phyloP scores from a whole-genome alignment of 2,329 filamentous ascomycete genomes.

The Exophiala oligosperma region DNA sequence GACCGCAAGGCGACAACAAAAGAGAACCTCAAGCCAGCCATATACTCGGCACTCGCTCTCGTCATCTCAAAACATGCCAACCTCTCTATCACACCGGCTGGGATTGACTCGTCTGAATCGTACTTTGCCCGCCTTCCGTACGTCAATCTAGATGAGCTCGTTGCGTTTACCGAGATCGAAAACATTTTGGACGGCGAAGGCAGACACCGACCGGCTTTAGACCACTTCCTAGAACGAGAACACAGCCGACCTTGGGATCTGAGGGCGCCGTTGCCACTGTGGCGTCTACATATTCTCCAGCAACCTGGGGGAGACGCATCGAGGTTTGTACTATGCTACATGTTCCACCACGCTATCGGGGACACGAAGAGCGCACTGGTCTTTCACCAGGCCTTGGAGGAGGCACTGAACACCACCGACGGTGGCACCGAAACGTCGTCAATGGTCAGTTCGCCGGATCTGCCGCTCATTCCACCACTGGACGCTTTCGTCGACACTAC shows the following conservation, averaged over 20 bases:
- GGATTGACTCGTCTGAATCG: slow-evolving; percentile 41
- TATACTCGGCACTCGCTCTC: neutral
- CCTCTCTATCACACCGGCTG: slow-evolving; percentile 44
- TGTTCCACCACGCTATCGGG: slow-evolving; percentile 51
- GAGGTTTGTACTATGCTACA: slow-evolving; percentile 45
- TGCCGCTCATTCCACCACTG: slow-evolving; percentile 41
- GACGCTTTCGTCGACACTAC: slow-evolving; percentile 38
- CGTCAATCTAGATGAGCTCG: slow-evolving; percentile 41
- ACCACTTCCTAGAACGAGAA: slow-evolving; percentile 42
- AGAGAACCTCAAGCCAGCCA: neutral
- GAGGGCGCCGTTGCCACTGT: slow-evolving; percentile 39
- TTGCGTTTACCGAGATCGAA: slow-evolving; percentile 37
- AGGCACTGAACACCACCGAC: slow-evolving; percentile 34
- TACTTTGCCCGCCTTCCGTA: slow-evolving; percentile 47
- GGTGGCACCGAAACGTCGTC: slow-evolving; percentile 21
- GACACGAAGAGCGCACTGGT: slow-evolving; percentile 48
- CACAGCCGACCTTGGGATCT: slow-evolving; percentile 42
- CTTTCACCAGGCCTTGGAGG: slow-evolving; percentile 46
- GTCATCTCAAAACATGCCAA: slow-evolving; percentile 36
- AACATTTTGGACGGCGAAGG: slow-evolving; percentile 25
- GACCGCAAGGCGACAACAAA: too few relatives aligned
- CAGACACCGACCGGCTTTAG: slow-evolving; percentile 40
- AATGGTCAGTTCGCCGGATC: slow-evolving; percentile 28
- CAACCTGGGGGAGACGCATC: slow-evolving; percentile 22
- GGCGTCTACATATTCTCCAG: slow-evolving; percentile 46